phyloP scores from a whole-genome alignment of 495 filamentous ascomycete species.

The Trichocladium uniseriatum region DNA sequence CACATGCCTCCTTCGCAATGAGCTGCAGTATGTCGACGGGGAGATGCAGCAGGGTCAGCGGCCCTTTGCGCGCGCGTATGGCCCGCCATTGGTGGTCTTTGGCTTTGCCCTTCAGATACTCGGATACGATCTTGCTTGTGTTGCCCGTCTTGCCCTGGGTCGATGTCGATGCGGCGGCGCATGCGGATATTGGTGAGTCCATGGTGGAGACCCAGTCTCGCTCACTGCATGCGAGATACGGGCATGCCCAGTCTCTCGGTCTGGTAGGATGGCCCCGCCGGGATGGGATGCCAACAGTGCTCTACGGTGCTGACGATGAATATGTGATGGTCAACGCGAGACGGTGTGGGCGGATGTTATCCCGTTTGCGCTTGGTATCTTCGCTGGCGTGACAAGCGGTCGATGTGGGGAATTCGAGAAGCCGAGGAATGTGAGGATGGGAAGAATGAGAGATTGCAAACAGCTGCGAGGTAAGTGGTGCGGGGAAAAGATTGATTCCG shows the following conservation, averaged over 20 bases:
- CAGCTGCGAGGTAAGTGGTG: too few relatives aligned
- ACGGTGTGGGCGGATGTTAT: too few relatives aligned
- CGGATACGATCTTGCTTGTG: conserved; percentile 10
- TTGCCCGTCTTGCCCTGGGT: too few relatives aligned
- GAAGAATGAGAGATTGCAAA: too few relatives aligned
- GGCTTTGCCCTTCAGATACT: conserved; percentile 33
- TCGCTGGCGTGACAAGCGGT: too few relatives aligned
- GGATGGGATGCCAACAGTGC: not conserved
- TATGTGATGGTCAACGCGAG: too few relatives aligned
- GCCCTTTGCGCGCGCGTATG: conserved; percentile 26
- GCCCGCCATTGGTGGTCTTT: conserved; percentile 36
- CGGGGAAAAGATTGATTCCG: too few relatives aligned
- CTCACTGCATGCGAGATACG: conserved; percentile 3
- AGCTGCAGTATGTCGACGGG: conserved; percentile 80
- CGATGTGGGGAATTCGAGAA: too few relatives aligned
- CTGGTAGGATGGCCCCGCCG: conserved; percentile 2
- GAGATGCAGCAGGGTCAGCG: conserved; percentile 59
- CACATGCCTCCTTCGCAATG: conserved; percentile 76
- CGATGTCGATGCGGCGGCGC: not conserved
- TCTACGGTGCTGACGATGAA: too few relatives aligned
- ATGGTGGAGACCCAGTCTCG: conserved; percentile 1
- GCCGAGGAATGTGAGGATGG: too few relatives aligned
- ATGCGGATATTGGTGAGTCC: not conserved
- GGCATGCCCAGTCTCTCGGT: not conserved
- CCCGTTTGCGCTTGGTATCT: too few relatives aligned